Conservation (phyloP, 495 filamentous ascomycete genomes). For the Cercophora sp. region DNA sequence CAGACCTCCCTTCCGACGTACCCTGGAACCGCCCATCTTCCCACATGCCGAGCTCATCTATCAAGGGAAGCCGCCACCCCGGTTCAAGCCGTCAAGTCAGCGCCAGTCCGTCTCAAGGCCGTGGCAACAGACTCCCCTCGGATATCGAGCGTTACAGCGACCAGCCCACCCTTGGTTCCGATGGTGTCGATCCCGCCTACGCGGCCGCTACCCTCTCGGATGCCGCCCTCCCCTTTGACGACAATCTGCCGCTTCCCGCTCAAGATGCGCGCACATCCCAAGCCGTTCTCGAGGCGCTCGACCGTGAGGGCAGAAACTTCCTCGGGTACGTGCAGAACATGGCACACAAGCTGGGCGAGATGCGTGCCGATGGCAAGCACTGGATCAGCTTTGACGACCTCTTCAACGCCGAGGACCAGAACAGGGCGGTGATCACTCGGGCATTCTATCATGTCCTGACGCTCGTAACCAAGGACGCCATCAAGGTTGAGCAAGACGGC, state of each 20-base stretch:
- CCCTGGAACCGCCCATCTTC: conserved; percentile 46
- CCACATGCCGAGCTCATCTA: conserved; percentile 36
- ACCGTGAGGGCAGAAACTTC: conserved; percentile 40
- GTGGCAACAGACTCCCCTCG: conserved; percentile 27
- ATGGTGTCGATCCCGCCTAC: too few relatives aligned
- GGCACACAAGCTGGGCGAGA: conserved; percentile 33
- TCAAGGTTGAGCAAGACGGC: conserved; percentile 52
- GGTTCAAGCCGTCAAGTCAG: conserved; percentile 27
- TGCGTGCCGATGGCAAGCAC: conserved; percentile 32
- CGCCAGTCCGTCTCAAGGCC: conserved; percentile 36
- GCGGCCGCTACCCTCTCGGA: conserved; percentile 19
- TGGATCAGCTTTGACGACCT: conserved; percentile 55
- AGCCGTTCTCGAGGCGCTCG: conserved; percentile 24
- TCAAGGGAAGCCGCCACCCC: conserved; percentile 26
- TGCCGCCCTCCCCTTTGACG: background rate
- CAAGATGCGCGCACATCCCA: conserved; percentile 16
- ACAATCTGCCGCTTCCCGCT: background rate
- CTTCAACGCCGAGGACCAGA: conserved; percentile 51
- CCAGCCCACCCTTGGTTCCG: conserved; percentile 25
- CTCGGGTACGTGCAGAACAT: conserved; percentile 53
- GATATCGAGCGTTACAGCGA: conserved; percentile 42
- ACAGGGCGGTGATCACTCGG: conserved; percentile 61
- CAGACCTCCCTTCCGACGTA: conserved; percentile 37
- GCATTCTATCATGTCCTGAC: conserved; percentile 69
- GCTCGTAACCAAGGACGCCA: conserved; percentile 60